Percentiles rank a stretch among this genome's conserved stretches.
These are phyloP conservation scores for Fonsecaea multimorphosa DNA, from an alignment of 2,329 filamentous ascomycete species.

Conservation along the genomic window DNA sequence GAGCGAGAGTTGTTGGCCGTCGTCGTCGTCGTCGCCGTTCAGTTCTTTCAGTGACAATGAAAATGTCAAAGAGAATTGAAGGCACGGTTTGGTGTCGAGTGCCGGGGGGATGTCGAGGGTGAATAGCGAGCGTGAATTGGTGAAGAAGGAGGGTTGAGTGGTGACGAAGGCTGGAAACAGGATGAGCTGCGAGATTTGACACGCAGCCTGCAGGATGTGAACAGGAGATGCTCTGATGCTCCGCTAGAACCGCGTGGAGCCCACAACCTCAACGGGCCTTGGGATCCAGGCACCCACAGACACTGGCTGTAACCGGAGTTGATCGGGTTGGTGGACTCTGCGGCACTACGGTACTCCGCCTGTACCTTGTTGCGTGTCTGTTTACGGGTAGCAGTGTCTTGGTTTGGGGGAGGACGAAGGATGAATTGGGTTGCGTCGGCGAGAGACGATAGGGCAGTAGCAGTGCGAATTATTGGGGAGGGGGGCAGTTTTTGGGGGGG, in stretches of 20 bases:
- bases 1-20: conserved; percentile 19
- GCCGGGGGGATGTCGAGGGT: conserved; percentile 5
- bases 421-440: not conserved
- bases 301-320: conserved; percentile 4
- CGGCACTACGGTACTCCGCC: conserved; percentile 4
- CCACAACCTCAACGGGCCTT: not conserved
- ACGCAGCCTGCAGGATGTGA: not conserved
- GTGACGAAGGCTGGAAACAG: conserved; percentile 34
- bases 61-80: conserved; percentile 13
- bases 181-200: conserved; percentile 34
- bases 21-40: conserved; percentile 7
- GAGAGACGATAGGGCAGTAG: conserved; percentile 1
- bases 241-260: not conserved
- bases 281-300: not conserved
- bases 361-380: not conserved
- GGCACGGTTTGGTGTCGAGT: conserved; percentile 12
- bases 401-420: conserved; percentile 7
- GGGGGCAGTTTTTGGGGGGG: not conserved
- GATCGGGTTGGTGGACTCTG: conserved; percentile 5
- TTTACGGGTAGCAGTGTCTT: conserved; percentile 8
- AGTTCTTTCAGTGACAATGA: conserved; percentile 25
- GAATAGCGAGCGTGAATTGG: conserved; percentile 31
- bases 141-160: conserved; percentile 21
- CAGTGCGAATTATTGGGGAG: not conserved
- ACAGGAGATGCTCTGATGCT: conserved; percentile 1